Evolutionary conservation across 208 protist species (phyloP), one percentile per base, ranked within the genome.

Genomic region (Leishmania aethiopica): DNA sequence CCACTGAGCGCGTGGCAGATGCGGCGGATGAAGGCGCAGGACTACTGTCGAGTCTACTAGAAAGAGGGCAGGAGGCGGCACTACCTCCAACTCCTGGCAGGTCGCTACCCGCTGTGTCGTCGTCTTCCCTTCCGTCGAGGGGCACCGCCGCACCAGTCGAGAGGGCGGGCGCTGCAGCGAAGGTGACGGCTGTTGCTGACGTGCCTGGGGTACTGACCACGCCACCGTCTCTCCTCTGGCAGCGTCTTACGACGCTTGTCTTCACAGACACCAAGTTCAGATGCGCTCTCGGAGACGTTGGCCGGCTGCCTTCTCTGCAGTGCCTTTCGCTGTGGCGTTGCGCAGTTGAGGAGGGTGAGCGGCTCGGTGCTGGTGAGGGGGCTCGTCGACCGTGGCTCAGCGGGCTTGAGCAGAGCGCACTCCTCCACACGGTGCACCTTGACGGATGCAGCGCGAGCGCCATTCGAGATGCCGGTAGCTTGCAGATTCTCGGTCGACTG

Each of bases 361-460:
- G 11, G 62, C 62, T 11, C 3, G 32, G 62, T 67, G 62, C 32
- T 19, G n/a, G 32, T 67, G 62, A 67, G 32, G 32, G 25, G 25
- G 62, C 57, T 75, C 10, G 11, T 42, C 67, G 40, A 55, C 77
- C 37, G 35, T 77, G 69, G 59, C 32, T 72, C 13, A 51, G 32
- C 11, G 70, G 59, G 10, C 59, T 77, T n/a, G 49, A 77, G 37
- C n/a, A 53, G 40, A 57, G 69, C 32, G n/a, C 71, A 11, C 17
- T n/a, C 2, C 71, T 82, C 19, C 71, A 72, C 72, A 82, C 79
- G 45, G 71, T 82, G 40, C 13, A 42, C 7, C 59, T 82, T 13
- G 71, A 82, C n/a, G 71, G n/a, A 32, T 77, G 79, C 51, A 37
- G 76, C 42, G 79, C 19, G 67, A 28, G 67, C 35, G 35, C 57